phyloP scores from a whole-genome alignment of 2,329 filamentous ascomycete species.

The Xylariomycetidae sp. region DNA sequence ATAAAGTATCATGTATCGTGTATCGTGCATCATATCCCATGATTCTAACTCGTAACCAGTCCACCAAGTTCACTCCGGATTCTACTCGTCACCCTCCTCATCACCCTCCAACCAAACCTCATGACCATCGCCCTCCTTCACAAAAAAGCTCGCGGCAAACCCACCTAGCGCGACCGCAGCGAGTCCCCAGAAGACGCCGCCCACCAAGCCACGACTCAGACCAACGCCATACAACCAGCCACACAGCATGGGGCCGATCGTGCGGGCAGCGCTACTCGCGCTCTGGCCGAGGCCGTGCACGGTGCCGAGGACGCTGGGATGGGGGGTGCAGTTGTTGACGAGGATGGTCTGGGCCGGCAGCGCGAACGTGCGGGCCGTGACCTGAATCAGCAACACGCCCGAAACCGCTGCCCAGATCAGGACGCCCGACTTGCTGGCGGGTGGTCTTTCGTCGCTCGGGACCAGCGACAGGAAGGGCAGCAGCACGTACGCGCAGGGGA shows the following conservation, averaged over 20 bases:
- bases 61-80: too few relatives aligned
- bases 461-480: constrained; percentile 67
- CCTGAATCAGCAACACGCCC: constrained; percentile 56
- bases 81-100: constrained; percentile 37
- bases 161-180: constrained; percentile 43
- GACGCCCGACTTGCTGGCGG: constrained; percentile 45
- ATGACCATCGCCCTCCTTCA: constrained; percentile 57
- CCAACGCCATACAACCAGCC: constrained; percentile 56
- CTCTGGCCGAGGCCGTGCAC: constrained; percentile 51
- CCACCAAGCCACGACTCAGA: constrained; percentile 49
- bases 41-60: constrained; percentile 1
- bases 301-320: constrained; percentile 40
- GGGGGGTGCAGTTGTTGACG: constrained; percentile 42
- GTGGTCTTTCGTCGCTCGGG: constrained; percentile 41
- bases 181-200: constrained; percentile 53
- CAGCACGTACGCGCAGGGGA: constrained; percentile 63
- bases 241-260: constrained; percentile 54
- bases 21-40: not conserved
- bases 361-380: constrained; percentile 60
- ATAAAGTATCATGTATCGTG: constrained; percentile 2
- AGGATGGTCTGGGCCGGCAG: constrained; percentile 41
- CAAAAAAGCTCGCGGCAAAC: constrained; percentile 45
- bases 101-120: constrained; percentile 61
- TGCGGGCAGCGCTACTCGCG: constrained; percentile 51
- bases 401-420: constrained; percentile 61